These are phyloP conservation scores for Zasmidium cellare DNA, from an alignment of 2,329 filamentous ascomycete species.

Conservation along the genomic window DNA sequence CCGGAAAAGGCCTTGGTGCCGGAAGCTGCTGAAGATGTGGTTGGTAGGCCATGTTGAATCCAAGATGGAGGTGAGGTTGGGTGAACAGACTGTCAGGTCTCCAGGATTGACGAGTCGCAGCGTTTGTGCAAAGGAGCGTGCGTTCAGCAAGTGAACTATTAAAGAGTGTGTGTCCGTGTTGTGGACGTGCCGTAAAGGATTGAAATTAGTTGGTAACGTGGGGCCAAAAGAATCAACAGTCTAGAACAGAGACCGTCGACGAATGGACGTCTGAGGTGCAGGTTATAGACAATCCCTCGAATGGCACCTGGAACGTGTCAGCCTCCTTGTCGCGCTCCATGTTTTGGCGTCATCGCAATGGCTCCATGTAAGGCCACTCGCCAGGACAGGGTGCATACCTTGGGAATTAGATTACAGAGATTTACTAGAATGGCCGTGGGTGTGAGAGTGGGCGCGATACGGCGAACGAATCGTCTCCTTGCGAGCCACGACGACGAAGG, in stretches of 20 bases:
- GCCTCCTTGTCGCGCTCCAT: slow-evolving; percentile 23
- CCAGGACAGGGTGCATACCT: slow-evolving; percentile 41
- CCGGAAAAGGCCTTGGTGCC: slow-evolving; percentile 45
- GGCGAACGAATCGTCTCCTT: slow-evolving; percentile 32
- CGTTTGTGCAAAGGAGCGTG: slow-evolving; percentile 43
- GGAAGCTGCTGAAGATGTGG: slow-evolving; percentile 21
- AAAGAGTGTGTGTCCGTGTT: slow-evolving; percentile 53
- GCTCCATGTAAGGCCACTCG: slow-evolving; percentile 25
- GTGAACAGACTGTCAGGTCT: slow-evolving; percentile 48
- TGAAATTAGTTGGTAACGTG: slow-evolving; percentile 57
- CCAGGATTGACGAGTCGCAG: slow-evolving; percentile 42
- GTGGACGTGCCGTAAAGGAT: slow-evolving; percentile 50
- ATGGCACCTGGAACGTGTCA: slow-evolving; percentile 38
- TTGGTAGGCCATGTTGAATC: slow-evolving; percentile 57
- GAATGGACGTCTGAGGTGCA: slow-evolving; percentile 25
- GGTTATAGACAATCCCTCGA: slow-evolving; percentile 37
- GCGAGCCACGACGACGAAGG: slow-evolving; percentile 45
- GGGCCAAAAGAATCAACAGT: slow-evolving; percentile 45
- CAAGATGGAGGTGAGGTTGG: slow-evolving; percentile 30
- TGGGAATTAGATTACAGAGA: slow-evolving; percentile 50
- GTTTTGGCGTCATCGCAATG: slow-evolving; percentile 20
- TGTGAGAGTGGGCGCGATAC: slow-evolving; percentile 23
- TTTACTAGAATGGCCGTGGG: slow-evolving; percentile 32
- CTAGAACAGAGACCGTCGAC: slow-evolving; percentile 33
- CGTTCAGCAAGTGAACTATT: slow-evolving; percentile 43